phyloP scores from a whole-genome alignment of 2,329 filamentous ascomycete species.

The Talaromyces rugulosus region DNA sequence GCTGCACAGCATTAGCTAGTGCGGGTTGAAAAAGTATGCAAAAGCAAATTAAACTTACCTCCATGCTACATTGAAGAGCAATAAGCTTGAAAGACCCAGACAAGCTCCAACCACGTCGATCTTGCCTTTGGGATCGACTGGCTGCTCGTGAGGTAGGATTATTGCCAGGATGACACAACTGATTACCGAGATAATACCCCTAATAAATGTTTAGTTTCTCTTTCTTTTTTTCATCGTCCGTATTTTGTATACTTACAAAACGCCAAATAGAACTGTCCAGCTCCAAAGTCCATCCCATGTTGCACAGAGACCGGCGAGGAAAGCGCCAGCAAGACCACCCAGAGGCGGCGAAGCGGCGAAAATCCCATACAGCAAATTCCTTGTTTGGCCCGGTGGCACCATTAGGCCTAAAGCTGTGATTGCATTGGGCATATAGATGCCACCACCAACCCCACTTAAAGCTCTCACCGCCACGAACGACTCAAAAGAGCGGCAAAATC shows the following conservation, averaged over 20 bases:
- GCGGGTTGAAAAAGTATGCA: not conserved
- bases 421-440: conserved; percentile 50
- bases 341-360: conserved; percentile 48
- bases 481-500: conserved; percentile 42
- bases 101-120: conserved; percentile 40
- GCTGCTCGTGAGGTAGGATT: conserved; percentile 25
- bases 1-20: conserved; percentile 12
- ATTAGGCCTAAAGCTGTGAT: conserved; percentile 48
- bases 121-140: conserved; percentile 33
- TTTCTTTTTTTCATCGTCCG: not conserved
- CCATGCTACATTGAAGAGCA: conserved; percentile 51
- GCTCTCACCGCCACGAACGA: conserved; percentile 43
- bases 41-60: conserved; percentile 37
- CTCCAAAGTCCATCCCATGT: conserved; percentile 35
- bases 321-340: conserved; percentile 42
- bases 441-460: conserved; percentile 49
- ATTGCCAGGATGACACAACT: conserved; percentile 18
- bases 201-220: not conserved
- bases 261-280: conserved; percentile 28
- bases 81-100: conserved; percentile 37
- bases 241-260: conserved; percentile 27
- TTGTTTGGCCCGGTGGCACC: conserved; percentile 43
- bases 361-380: conserved; percentile 44
- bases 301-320: conserved; percentile 37
- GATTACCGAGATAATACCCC: conserved; percentile 20